phyloP scores from a whole-genome alignment of 352 stramenopile species.

The Blastocystis sp. region DNA sequence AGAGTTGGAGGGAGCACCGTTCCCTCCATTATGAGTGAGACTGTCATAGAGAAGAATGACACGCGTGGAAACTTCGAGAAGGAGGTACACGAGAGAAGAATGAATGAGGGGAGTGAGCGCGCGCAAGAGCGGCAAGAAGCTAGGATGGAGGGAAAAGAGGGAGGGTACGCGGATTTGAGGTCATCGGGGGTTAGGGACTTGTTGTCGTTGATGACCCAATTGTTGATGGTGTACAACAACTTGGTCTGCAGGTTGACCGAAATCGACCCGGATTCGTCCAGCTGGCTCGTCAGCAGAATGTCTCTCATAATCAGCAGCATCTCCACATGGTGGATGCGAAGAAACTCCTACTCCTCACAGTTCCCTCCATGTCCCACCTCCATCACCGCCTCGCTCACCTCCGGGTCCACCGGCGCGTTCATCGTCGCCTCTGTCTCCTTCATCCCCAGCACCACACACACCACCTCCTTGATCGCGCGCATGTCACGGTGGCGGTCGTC shows the following conservation, averaged over 20 bases:
- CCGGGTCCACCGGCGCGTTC: background rate
- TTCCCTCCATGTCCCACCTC: background rate
- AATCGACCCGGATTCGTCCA: constrained; percentile 14
- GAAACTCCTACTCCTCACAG: constrained; percentile 36
- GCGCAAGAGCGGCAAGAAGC: constrained; percentile 51
- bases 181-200: background rate
- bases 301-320: constrained; percentile 45
- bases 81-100: constrained; percentile 23
- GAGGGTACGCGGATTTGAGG: background rate
- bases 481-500: constrained; percentile 39
- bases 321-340: constrained; percentile 57
- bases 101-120: constrained; percentile 58
- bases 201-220: constrained; percentile 58
- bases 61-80: constrained; percentile 62
- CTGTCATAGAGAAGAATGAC: constrained; percentile 51
- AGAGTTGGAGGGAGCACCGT: background rate
- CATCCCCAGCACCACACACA: constrained; percentile 48
- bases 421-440: constrained; percentile 39
- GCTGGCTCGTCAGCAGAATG: constrained; percentile 24
- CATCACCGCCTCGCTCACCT: constrained; percentile 55
- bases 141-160: background rate
- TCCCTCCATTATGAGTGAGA: background rate
- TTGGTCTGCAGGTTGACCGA: constrained; percentile 44
- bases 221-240: constrained; percentile 56
- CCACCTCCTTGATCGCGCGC: constrained; percentile 53